These are phyloP conservation scores for Candida nemodendra DNA, from an alignment of 805 yeast genomes.

Conservation along the genomic window DNA sequence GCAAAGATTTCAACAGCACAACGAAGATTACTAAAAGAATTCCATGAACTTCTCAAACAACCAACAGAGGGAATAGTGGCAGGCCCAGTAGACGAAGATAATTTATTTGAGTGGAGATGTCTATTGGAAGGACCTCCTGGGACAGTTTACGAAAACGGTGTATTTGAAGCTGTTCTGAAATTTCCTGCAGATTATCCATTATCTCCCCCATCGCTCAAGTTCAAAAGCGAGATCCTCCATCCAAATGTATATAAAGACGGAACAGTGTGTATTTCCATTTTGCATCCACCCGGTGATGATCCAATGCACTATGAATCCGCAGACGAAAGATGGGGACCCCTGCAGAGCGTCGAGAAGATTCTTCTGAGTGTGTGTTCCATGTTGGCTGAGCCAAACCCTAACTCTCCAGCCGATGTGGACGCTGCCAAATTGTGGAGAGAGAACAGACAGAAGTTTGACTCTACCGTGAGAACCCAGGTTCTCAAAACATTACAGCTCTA, in stretches of 20 bases:
- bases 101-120: constrained; percentile 55
- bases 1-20: constrained; percentile 55
- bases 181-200: constrained; percentile 56
- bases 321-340: constrained; percentile 97
- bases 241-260: constrained; percentile 96
- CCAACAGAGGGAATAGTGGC: constrained; percentile 96
- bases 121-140: constrained; percentile 51
- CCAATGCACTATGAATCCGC: constrained; percentile 94
- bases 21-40: constrained; percentile 81
- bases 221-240: constrained; percentile 80
- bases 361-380: constrained; percentile 88
- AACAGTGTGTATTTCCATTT: constrained; percentile 90
- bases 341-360: constrained; percentile 96
- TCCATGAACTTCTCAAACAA: constrained; percentile 78
- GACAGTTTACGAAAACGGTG: constrained; percentile 55
- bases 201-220: constrained; percentile 58
- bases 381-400: constrained; percentile 96
- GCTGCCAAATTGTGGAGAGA: constrained; percentile 91
- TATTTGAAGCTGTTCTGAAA: constrained; percentile 48
- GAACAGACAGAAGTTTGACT: constrained; percentile 63
- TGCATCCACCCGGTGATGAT: constrained; percentile 97
- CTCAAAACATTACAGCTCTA: constrained; percentile 68
- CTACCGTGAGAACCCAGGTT: constrained; percentile 65
- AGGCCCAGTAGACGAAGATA: constrained; percentile 71
- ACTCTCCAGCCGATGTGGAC: constrained; percentile 88